Evolutionary conservation across 2,329 filamentous ascomycete genomes (phyloP).

Genomic region (Catunica adiposa): DNA sequence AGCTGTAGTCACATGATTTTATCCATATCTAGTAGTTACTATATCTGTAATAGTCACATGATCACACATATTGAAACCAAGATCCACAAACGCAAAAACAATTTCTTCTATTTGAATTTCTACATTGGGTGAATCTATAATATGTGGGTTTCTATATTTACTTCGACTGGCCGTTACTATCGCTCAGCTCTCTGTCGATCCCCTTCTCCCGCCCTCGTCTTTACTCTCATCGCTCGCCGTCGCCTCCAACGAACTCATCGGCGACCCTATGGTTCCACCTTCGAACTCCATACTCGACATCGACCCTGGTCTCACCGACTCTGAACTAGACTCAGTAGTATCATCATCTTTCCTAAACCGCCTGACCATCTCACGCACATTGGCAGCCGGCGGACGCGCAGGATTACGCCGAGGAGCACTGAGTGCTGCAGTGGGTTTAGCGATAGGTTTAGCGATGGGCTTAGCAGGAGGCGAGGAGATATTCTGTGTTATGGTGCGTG

Average conservation of each 20-base stretch:
- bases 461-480: too few relatives aligned
- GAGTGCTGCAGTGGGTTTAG: background rate
- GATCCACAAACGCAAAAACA: too few relatives aligned
- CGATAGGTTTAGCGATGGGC: too few relatives aligned
- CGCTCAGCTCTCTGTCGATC: background rate
- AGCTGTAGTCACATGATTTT: too few relatives aligned
- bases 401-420: background rate
- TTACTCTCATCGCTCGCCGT: background rate
- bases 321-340: background rate
- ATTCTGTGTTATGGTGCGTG: too few relatives aligned
- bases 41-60: background rate
- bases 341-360: slow-evolving; percentile 1
- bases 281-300: slow-evolving; percentile 8
- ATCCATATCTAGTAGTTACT: background rate
- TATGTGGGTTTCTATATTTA: too few relatives aligned
- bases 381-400: background rate
- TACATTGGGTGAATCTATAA: too few relatives aligned
- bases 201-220: background rate
- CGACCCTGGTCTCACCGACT: slow-evolving; percentile 1
- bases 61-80: background rate
- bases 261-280: background rate
- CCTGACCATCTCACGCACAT: slow-evolving; percentile 3
- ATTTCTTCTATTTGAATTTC: too few relatives aligned
- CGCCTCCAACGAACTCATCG: background rate
- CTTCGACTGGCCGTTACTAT: background rate